Evolutionary conservation across 1,139 yeast genomes (phyloP).

Genomic region (Hanseniaspora gamundiae): DNA sequence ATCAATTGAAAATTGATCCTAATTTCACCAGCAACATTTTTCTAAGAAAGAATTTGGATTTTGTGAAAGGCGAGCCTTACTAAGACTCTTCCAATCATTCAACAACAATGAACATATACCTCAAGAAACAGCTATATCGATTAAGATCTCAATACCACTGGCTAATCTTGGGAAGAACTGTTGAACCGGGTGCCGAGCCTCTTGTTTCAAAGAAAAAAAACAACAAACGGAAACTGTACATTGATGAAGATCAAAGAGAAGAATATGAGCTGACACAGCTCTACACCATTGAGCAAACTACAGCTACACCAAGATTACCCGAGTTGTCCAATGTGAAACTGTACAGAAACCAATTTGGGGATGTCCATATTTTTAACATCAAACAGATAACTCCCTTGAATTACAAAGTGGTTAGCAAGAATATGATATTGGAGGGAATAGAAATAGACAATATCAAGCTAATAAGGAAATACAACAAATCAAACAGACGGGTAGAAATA

Average conservation of each 20-base stretch:
- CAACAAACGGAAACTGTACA: conserved; percentile 5
- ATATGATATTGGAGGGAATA: not conserved
- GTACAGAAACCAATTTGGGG: conserved; percentile 15
- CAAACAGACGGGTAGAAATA: not conserved
- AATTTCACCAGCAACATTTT: conserved; percentile 5
- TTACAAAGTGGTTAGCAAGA: conserved; percentile 9
- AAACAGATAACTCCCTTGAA: conserved; percentile 13
- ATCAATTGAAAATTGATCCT: conserved; percentile 3
- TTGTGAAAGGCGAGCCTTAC: not conserved
- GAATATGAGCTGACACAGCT: conserved; percentile 11
- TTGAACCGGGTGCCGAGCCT: conserved; percentile 10
- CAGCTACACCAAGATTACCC: conserved; percentile 12
- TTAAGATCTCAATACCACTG: conserved; percentile 18
- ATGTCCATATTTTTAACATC: conserved; percentile 15
- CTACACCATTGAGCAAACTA: conserved; percentile 17
- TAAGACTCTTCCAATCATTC: not conserved
- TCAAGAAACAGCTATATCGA: conserved; percentile 13
- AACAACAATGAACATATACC: conserved; percentile 8
- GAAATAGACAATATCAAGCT: conserved; percentile 7
- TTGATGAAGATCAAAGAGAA: not conserved
- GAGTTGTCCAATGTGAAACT: conserved; percentile 10
- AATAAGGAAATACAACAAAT: conserved; percentile 8
- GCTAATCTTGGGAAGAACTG: conserved; percentile 16
- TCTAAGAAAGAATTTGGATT: conserved; percentile 3
- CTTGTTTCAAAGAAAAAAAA: conserved; percentile 11